Base-by-base conservation (phyloP, 2,329 filamentous ascomycete genomes). In the Camillea tinctor region DNA sequence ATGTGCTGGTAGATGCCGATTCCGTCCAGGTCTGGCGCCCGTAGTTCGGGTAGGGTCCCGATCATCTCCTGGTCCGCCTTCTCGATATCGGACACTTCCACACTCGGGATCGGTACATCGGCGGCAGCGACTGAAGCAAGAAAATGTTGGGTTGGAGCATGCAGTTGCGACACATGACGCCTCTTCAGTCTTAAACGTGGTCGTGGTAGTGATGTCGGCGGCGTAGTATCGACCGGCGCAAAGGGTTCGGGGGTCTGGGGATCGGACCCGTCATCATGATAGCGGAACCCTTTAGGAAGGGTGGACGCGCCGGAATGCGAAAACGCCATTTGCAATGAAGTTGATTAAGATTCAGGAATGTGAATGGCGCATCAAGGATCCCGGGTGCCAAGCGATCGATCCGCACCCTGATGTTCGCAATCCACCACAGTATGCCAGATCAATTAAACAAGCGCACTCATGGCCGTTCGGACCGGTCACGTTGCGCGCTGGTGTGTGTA, bases 111-210 rank as follows among this genome's bases (percentile, higher is more conserved):
- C 22, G 86, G 84, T 3, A 87, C 77, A 69, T 89, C 86, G 61
- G 85, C 86, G 19, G 85, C 85, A 51, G 84, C 86, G 59, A 89
- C 86, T 3, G 85, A 88, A 2, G 85, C 86, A n/a, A 89, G 80
- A 68, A 89, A 89, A 55, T 88, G 84, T 68, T 87, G 80, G 1
- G 86, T 88, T 1, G 86, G 85, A 44, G 85, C 85, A 60, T 79
- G 73, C 11, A 84, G 76, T 59, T 81, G 78, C 22, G 83, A 80
- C 44, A 79, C 78, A 68, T 81, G 79, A 66, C 84, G 84, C 67
- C 81, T 80, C 73, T 84, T 84, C 61, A 87, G 72, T 64, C 78
- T 80, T 66, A 87, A 77, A 56, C 82, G 81, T 62, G 80, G 82
- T 68, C 81, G 79, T 50, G 80, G 81, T 23, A 83, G 79, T 44